Conservation (phyloP, 2,329 filamentous ascomycete genomes). For the Trichoderma guizhouense region DNA sequence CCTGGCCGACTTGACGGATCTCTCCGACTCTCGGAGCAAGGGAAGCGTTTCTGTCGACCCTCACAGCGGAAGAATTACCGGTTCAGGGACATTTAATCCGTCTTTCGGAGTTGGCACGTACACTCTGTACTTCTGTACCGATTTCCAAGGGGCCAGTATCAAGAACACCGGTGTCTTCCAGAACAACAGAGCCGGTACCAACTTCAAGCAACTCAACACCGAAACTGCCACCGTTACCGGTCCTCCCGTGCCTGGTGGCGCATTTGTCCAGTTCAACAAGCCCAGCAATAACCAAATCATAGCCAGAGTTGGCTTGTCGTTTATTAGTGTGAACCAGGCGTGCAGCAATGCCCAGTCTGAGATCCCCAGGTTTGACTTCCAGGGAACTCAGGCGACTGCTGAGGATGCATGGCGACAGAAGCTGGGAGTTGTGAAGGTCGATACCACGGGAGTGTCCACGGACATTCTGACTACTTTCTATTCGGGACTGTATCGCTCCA, state of each 20-base stretch:
- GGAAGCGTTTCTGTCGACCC: slow-evolving; percentile 33
- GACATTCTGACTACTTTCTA: slow-evolving; percentile 65
- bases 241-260: slow-evolving; percentile 43
- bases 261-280: slow-evolving; percentile 60
- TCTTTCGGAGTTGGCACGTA: slow-evolving; percentile 61
- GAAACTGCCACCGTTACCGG: slow-evolving; percentile 27
- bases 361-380: slow-evolving; percentile 65
- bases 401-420: slow-evolving; percentile 62
- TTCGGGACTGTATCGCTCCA: slow-evolving; percentile 65
- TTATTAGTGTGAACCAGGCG: slow-evolving; percentile 63
- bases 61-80: slow-evolving; percentile 53
- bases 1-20: slow-evolving; percentile 57
- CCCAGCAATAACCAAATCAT: slow-evolving; percentile 45
- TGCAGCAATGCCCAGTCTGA: slow-evolving; percentile 69
- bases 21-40: slow-evolving; percentile 34
- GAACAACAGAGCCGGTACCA: slow-evolving; percentile 47
- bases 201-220: slow-evolving; percentile 37
- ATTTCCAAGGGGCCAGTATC: slow-evolving; percentile 51
- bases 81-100: slow-evolving; percentile 55
- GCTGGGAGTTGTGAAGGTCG: slow-evolving; percentile 54
- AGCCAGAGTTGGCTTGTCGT: slow-evolving; percentile 69
- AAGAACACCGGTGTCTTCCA: slow-evolving; percentile 57
- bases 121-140: slow-evolving; percentile 56
- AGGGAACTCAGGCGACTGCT: slow-evolving; percentile 50
- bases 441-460: slow-evolving; percentile 51